Evolutionary conservation across 2,329 filamentous ascomycete genomes (phyloP).

Genomic region (Colletotrichum scovillei): DNA sequence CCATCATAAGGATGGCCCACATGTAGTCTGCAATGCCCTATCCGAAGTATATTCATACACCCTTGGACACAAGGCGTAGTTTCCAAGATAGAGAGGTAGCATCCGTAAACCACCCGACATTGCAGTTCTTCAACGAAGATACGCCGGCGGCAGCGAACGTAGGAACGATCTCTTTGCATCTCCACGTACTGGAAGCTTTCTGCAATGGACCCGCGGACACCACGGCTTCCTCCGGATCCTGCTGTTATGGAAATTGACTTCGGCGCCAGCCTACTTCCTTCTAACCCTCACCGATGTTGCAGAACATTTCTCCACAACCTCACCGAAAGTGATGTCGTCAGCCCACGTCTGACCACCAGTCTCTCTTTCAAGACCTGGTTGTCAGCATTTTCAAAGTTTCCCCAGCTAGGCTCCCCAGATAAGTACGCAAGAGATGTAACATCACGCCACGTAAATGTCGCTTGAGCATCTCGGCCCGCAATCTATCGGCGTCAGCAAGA

Average conservation of each 20-base stretch:
- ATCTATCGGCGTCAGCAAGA: conserved; percentile 6
- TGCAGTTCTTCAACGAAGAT: neutral
- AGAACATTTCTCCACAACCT: neutral
- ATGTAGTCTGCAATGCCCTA: neutral
- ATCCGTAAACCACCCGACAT: neutral
- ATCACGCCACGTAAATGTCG: conserved; percentile 13
- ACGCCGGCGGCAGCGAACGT: neutral
- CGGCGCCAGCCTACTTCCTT: neutral
- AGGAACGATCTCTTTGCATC: neutral
- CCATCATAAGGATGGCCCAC: neutral
- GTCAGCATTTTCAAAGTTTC: neutral
- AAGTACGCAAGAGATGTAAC: neutral
- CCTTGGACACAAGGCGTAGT: neutral
- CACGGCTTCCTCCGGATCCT: neutral
- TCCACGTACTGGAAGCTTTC: neutral
- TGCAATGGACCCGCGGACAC: neutral
- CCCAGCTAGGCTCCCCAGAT: neutral
- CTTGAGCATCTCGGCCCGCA: conserved; percentile 14
- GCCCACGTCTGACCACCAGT: neutral
- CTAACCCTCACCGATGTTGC: neutral
- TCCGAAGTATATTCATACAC: neutral
- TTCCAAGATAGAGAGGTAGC: neutral
- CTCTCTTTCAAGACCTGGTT: neutral
- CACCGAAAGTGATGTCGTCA: neutral
- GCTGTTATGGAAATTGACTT: neutral